Base-by-base conservation (phyloP, 495 filamentous ascomycete species). In the Penicillium roqueforti region DNA sequence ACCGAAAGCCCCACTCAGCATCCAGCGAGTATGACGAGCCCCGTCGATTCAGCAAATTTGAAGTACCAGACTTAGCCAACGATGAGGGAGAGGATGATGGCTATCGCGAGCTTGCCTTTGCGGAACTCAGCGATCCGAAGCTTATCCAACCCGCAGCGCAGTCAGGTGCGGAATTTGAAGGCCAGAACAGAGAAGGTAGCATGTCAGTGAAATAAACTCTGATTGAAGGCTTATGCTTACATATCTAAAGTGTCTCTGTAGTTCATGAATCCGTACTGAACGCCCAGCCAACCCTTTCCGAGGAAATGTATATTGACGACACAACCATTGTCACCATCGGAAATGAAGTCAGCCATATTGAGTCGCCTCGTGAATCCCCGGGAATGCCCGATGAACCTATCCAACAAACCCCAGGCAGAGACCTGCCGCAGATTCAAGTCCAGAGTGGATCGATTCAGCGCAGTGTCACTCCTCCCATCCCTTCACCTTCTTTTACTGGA, bases 11-110 rank as follows among this genome's bases (percentile, higher is more conserved):
- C 13, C 74, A 80, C 50, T 72, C 73, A 44, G 70, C 73, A 4
- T 72, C 71, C 23, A 73, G 25, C 2, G 58, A 77, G 9, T 73
- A 82, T 26, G 80, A 82, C 19, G 85, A 80, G 7, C 77, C 82
- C 26, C 75, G 83, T 39, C 61, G 81, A 8, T 85, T 85, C 59
- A 73, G 73, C 39, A 84, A 80, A 56, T 88, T 88, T 61, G 86
- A 88, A 50, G 83, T 87, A 76, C 82, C 85, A 1, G 80, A 77
- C 3, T 67, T 79, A 34, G 73, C 79, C 6, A 76, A 82, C 8
- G 76, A 76, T 26, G 77, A 81, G 9, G 74, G 71, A 9, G 73
- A 77, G 26, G 77, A 84, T 54, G 76, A 82, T 57, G 84, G 81
- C 6, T 70, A 73, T 18, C 69, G 79, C 19, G 71, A 77, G 26